A percentile compares a stretch with the other conserved stretches of the same genome.
Evolutionary conservation across 148 eudicot species (phyloP).

Genomic region (Pouteria glomerata): DNA sequence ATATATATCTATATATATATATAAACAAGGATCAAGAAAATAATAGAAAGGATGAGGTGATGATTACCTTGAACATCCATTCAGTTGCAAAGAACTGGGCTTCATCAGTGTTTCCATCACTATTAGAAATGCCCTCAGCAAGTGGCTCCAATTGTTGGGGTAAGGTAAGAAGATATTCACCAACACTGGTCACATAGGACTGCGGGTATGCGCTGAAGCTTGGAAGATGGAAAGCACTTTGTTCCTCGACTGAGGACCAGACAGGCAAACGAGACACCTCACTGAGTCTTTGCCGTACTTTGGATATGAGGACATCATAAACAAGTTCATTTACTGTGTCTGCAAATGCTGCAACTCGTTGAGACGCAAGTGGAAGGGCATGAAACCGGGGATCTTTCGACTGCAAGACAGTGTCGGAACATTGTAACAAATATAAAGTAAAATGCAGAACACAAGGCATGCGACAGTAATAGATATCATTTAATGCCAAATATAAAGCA

Average conservation of each 20-base stretch:
- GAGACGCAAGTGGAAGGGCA: slow-evolving; percentile 88
- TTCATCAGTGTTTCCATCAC: slow-evolving; percentile 76
- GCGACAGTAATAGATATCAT: not conserved
- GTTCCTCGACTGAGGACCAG: slow-evolving; percentile 85
- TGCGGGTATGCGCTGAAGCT: slow-evolving; percentile 95
- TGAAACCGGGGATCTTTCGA: slow-evolving; percentile 95
- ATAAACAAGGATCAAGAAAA: not conserved
- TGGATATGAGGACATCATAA: slow-evolving; percentile 86
- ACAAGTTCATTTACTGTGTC: slow-evolving; percentile 93
- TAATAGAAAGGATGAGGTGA: not conserved
- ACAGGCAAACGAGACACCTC: slow-evolving; percentile 72
- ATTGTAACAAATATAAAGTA: not conserved
- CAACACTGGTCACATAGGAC: slow-evolving; percentile 75
- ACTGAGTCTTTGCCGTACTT: slow-evolving; percentile 80
- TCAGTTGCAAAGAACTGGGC: slow-evolving; percentile 80
- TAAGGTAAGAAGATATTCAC: slow-evolving; percentile 94
- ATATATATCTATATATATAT: too few relatives aligned
- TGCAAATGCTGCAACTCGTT: slow-evolving; percentile 80
- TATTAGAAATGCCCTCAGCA: slow-evolving; percentile 76
- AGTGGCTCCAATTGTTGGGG: slow-evolving; percentile 98
- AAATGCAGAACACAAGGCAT: not conserved
- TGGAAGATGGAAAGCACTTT: slow-evolving; percentile 65
- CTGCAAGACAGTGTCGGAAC: slow-evolving; percentile 38
- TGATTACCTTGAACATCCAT: slow-evolving; percentile 82
- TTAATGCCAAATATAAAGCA: not conserved